Evolutionary conservation across 306 rosid species (phyloP).

Genomic region (Citrullus colocynthis): DNA sequence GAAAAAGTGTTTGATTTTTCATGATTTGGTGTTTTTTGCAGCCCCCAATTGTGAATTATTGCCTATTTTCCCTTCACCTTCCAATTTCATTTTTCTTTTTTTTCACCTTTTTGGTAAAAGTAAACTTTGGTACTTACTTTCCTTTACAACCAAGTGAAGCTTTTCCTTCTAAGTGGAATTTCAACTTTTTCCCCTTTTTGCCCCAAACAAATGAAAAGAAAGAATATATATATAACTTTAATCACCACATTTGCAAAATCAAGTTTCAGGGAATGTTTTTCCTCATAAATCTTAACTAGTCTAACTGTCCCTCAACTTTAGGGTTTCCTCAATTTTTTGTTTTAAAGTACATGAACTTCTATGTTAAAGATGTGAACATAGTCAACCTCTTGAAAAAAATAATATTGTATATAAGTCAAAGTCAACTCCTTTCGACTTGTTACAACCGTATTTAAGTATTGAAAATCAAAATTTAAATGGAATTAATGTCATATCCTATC

Average conservation of each 20-base stretch:
- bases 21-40: background rate
- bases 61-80: background rate
- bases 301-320: too few relatives aligned
- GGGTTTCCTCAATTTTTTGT: too few relatives aligned
- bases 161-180: background rate
- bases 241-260: background rate
- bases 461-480: too few relatives aligned
- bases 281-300: background rate
- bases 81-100: background rate
- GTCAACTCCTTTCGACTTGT: too few relatives aligned
- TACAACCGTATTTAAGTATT: too few relatives aligned
- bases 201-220: background rate
- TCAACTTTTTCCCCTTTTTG: background rate
- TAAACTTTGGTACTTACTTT: background rate
- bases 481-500: too few relatives aligned
- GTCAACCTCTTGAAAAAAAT: too few relatives aligned
- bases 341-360: too few relatives aligned
- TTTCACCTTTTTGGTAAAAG: background rate
- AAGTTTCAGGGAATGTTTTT: background rate
- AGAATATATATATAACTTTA: background rate
- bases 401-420: too few relatives aligned
- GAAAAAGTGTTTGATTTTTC: constrained; percentile 23
- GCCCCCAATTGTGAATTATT: background rate
- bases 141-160: background rate
- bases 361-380: too few relatives aligned